Evolutionary conservation across 768 basidiomycete genomes (phyloP), one percentile per base, ranked within the genome.

Genomic region (Mycena polygramma): DNA sequence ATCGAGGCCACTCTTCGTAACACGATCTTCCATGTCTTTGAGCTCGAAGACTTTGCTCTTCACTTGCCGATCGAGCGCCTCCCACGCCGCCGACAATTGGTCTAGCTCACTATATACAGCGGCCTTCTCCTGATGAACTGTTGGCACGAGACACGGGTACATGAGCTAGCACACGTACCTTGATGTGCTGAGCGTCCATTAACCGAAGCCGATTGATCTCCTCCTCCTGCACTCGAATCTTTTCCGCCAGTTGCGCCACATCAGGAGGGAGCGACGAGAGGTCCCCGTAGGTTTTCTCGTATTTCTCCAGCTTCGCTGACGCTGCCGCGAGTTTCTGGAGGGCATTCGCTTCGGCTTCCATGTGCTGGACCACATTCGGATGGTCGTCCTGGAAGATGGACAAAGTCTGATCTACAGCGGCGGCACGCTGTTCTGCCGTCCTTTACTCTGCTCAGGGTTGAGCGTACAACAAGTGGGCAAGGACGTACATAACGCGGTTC

Each of bases 1-100:
- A 79, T 97, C 96, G 26, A 90, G 85, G 20, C 82, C 82, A 49
- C 84, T 80, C 76, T 91, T 93, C 57, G 83, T 81, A 59, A 97
- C 75, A 66, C 88, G 89, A 30, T 94, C 92, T 77, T 98, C 97
- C 73, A 91, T 81, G 7, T 81, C 83, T 30, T 86, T 82, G n/a
- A 98, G 84, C 63, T 96, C 93, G 73, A 94, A 94, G 1, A 96
- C 88, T 80, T 97, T 98, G 79, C 86, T 92, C 75, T 92, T 90
- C 46, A 95, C 86, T 73, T 95, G 94, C 41, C 87, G 86, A 71
- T 97, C 94, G 26, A 96, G 84, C 26, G 86, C 81, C 76, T 97
- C 95, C 94, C 96, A 98, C 0, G 95, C 90, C 41, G 90, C 86
- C 19, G 96, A 95, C 19, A 99, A 76, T 71, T 91, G 90, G 69